phyloP scores from a whole-genome alignment of 441 rosid genomes.

The Daphne laureola region DNA sequence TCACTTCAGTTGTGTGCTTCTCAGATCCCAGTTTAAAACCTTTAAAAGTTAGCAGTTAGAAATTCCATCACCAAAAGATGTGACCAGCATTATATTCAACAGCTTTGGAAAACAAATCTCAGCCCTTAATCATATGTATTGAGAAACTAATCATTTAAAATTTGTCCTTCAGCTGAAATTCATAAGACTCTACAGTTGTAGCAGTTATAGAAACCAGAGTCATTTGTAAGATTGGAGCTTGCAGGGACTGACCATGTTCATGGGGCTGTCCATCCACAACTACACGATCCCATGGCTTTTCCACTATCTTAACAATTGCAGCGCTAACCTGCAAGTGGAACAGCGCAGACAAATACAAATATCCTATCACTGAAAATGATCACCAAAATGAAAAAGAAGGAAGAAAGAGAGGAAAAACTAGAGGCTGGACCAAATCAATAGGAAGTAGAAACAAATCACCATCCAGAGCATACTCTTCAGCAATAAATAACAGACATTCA shows the following conservation, averaged over 20 bases:
- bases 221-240: not conserved
- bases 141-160: not conserved
- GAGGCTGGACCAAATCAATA: too few species aligned
- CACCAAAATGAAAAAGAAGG: too few species aligned
- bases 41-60: slow-evolving; percentile 19
- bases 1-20: slow-evolving; percentile 69
- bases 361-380: too few species aligned
- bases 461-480: too few species aligned
- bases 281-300: slow-evolving; percentile 95
- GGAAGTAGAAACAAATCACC: too few species aligned
- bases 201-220: not conserved
- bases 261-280: slow-evolving; percentile 54
- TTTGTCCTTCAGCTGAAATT: too few species aligned
- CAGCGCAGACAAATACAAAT: too few species aligned
- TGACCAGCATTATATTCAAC: not conserved
- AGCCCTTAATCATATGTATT: too few species aligned
- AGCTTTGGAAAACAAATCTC: too few species aligned
- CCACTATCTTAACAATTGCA: slow-evolving; percentile 64
- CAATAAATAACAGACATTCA: too few species aligned
- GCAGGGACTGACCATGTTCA: slow-evolving; percentile 49
- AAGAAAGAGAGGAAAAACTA: too few species aligned
- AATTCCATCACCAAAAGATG: slow-evolving; percentile 1
- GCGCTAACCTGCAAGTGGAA: slow-evolving; percentile 45
- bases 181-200: not conserved
- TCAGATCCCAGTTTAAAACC: slow-evolving; percentile 93